Percentiles rank a stretch among this genome's conserved stretches.
Conservation (phyloP, 352 stramenopile species). For the Phytophthora pluvialis region DNA sequence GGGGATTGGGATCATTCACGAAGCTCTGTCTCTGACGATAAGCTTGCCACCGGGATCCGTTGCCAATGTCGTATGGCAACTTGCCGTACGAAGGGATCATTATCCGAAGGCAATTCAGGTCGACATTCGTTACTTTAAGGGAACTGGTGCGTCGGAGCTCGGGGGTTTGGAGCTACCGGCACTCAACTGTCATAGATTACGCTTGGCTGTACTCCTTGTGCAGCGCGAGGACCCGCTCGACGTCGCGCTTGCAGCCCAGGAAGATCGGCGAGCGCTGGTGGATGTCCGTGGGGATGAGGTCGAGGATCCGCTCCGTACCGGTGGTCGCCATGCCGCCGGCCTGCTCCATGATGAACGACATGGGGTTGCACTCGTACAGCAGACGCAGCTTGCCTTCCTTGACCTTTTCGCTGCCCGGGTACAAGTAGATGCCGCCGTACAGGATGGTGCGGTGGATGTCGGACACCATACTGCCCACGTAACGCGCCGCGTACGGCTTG, state of each 20-base stretch:
- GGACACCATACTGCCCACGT: slow-evolving; percentile 99
- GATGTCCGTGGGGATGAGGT: slow-evolving; percentile 95
- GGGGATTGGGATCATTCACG: not conserved
- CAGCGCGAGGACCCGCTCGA: slow-evolving; percentile 80
- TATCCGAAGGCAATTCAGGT: slow-evolving; percentile 3
- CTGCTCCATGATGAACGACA: slow-evolving; percentile 99
- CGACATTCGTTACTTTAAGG: slow-evolving; percentile 39
- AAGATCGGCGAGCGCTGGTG: slow-evolving; percentile 99
- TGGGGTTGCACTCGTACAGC: slow-evolving; percentile 99
- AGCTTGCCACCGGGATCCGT: no score
- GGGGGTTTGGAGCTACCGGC: not conserved
- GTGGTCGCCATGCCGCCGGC: slow-evolving; percentile 96
- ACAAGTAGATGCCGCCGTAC: slow-evolving; percentile 99
- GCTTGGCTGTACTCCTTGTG: slow-evolving; percentile 63
- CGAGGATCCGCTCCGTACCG: slow-evolving; percentile 93
- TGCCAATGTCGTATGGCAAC: no score
- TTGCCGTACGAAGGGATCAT: no score
- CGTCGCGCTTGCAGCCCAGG: slow-evolving; percentile 92
- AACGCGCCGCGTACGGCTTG: slow-evolving; percentile 88
- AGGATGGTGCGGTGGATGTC: slow-evolving; percentile 99
- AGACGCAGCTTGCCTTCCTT: slow-evolving; percentile 96
- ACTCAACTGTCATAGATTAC: slow-evolving; percentile 29
- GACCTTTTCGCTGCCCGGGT: slow-evolving; percentile 95
- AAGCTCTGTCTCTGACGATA: no score
- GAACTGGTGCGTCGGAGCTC: slow-evolving; percentile 9